Percentiles rank a stretch among this genome's conserved stretches.
Conservation (phyloP, 768 basidiomycete species). For the Leccinum broughii region DNA sequence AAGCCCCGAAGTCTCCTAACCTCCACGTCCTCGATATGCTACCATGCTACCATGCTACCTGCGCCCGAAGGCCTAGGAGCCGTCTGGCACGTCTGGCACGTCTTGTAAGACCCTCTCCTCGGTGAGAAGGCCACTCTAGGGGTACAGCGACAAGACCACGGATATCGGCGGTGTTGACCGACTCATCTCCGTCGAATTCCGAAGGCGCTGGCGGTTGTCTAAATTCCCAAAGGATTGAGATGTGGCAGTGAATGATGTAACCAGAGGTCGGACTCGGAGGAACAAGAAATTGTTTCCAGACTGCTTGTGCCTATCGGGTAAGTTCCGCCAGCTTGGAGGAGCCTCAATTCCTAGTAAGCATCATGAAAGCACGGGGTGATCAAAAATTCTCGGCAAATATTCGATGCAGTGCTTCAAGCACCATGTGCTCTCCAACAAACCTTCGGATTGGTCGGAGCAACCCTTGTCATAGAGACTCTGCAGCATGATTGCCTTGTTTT, state of each 20-base stretch:
- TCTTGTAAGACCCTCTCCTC: background rate
- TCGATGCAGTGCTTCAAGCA: slow-evolving; percentile 70
- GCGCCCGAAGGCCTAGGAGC: no score
- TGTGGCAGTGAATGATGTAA: background rate
- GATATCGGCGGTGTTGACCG: background rate
- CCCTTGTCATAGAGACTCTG: no score
- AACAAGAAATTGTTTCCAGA: background rate
- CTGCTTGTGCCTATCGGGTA: background rate
- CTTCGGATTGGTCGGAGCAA: no score
- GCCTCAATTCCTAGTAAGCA: background rate
- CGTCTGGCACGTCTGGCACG: background rate
- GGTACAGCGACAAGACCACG: background rate
- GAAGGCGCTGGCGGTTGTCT: background rate
- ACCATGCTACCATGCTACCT: no score
- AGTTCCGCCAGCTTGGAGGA: background rate
- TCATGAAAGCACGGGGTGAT: background rate
- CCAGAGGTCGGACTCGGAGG: background rate
- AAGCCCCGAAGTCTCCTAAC: background rate
- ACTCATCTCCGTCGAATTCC: background rate
- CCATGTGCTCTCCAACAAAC: slow-evolving; percentile 78
- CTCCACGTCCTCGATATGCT: background rate
- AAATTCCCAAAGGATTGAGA: background rate
- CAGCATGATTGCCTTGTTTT: no score
- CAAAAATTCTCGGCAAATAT: slow-evolving; percentile 73
- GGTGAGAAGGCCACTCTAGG: background rate